A percentile compares a stretch with the other conserved stretches of the same genome.
Conservation (phyloP, 176 grass and related monocot genomes). For the Ensete glaucum region DNA sequence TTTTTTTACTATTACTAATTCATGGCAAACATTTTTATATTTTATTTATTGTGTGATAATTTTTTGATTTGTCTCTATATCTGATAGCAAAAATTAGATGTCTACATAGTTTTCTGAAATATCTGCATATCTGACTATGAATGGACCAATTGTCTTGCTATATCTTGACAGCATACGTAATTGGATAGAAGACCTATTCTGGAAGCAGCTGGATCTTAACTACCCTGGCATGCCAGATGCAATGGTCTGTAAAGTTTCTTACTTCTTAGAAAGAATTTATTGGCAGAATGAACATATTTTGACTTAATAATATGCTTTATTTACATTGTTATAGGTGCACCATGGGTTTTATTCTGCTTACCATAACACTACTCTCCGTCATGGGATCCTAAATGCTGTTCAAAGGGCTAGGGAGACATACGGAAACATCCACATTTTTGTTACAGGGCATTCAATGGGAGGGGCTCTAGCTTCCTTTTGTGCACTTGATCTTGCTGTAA, state of each 20-base stretch:
- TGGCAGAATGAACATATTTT: not conserved
- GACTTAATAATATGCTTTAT: not conserved
- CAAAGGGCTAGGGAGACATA: slow-evolving; percentile 45
- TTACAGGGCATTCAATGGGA: slow-evolving; percentile 91
- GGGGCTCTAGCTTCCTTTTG: slow-evolving; percentile 88
- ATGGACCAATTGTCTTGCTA: not conserved
- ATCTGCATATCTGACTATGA: not conserved
- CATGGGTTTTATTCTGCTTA: slow-evolving; percentile 85
- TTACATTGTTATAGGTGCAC: slow-evolving; percentile 49
- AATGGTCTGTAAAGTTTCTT: slow-evolving; percentile 34
- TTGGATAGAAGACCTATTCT: slow-evolving; percentile 96
- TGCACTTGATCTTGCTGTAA: slow-evolving; percentile 86
- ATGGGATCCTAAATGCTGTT: slow-evolving; percentile 49
- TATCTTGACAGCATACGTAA: slow-evolving; percentile 36
- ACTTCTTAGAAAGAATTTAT: not conserved
- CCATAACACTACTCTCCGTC: slow-evolving; percentile 61
- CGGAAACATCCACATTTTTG: slow-evolving; percentile 51
- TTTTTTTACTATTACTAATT: not conserved
- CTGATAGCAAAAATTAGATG: not conserved
- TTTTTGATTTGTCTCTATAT: not conserved
- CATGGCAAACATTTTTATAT: not conserved
- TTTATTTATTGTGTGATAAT: not conserved
- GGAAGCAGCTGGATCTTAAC: slow-evolving; percentile 87
- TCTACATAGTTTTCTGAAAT: not conserved
- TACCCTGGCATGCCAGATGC: slow-evolving; percentile 94